phyloP scores from a whole-genome alignment of 441 rosid genomes.

The Euphorbia corollata region DNA sequence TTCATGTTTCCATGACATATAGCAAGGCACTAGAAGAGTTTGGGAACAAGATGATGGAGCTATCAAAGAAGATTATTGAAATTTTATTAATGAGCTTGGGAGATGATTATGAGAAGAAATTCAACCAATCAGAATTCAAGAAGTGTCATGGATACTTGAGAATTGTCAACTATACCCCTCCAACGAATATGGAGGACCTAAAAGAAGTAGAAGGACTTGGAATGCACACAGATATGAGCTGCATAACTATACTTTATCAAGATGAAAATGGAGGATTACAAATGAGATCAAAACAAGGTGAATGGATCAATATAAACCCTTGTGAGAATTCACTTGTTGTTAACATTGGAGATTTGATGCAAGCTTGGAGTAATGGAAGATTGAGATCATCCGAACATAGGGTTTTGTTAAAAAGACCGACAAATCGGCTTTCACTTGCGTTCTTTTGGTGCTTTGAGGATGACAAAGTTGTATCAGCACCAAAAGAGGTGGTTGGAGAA shows the following conservation, averaged over 20 bases:
- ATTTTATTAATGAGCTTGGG: slow-evolving; percentile 42
- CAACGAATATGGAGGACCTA: slow-evolving; percentile 31
- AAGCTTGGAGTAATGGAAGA: slow-evolving; percentile 68
- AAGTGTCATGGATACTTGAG: slow-evolving; percentile 63
- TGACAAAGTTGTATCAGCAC: slow-evolving; percentile 52
- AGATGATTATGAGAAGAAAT: slow-evolving; percentile 32
- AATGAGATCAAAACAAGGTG: slow-evolving; percentile 58
- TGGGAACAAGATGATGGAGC: slow-evolving; percentile 46
- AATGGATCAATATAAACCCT: slow-evolving; percentile 56
- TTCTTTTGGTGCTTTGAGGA: slow-evolving; percentile 68
- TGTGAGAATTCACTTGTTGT: slow-evolving; percentile 45
- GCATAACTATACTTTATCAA: slow-evolving; percentile 63
- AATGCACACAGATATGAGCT: slow-evolving; percentile 78
- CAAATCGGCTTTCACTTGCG: slow-evolving; percentile 46
- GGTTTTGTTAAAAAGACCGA: slow-evolving; percentile 40
- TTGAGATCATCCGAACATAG: slow-evolving; percentile 68
- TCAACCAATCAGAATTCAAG: slow-evolving; percentile 36
- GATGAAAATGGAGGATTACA: slow-evolving; percentile 65
- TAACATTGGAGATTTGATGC: slow-evolving; percentile 68
- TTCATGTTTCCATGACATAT: not conserved
- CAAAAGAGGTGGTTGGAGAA: slow-evolving; percentile 46
- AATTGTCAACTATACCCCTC: slow-evolving; percentile 52
- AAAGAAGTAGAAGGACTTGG: slow-evolving; percentile 64
- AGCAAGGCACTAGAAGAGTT: slow-evolving; percentile 48
- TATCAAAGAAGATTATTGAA: slow-evolving; percentile 45